phyloP scores from a whole-genome alignment of 805 yeast species.

The Jamesozyma gamospora region DNA sequence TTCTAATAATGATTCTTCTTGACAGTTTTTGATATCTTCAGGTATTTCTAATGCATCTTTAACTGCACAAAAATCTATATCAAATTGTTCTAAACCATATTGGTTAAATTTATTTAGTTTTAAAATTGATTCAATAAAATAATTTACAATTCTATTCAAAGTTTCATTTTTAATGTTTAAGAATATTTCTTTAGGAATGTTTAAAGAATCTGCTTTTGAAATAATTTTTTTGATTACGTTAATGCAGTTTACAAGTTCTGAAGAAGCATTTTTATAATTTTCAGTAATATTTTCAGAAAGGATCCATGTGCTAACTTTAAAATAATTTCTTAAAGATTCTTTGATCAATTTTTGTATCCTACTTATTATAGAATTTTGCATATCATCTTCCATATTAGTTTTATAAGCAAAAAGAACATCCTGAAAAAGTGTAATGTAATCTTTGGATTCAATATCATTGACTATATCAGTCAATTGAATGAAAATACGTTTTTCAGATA shows the following conservation, averaged over 20 bases:
- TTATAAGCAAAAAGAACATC: constrained; percentile 24
- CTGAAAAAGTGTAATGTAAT: constrained; percentile 24
- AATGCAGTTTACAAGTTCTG: constrained; percentile 25
- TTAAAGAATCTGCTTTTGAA: constrained; percentile 7
- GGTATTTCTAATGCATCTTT: constrained; percentile 22
- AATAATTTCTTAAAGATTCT: constrained; percentile 26
- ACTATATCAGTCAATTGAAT: constrained; percentile 17
- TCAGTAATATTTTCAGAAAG: constrained; percentile 2
- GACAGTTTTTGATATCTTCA: constrained; percentile 7
- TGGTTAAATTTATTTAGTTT: constrained; percentile 31
- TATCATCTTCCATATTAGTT: constrained; percentile 18
- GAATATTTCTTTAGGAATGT: constrained; percentile 9
- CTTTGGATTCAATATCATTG: constrained; percentile 14
- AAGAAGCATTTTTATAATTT: constrained; percentile 8
- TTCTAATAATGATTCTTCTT: constrained; percentile 18
- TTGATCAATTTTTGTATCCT: constrained; percentile 26
- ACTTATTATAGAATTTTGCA: constrained; percentile 23
- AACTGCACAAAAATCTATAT: constrained; percentile 25
- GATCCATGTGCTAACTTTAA: constrained; percentile 28
- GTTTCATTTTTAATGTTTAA: constrained; percentile 20
- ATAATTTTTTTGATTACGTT: constrained; percentile 16
- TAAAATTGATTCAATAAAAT: constrained; percentile 29
- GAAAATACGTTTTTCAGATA: constrained; percentile 14
- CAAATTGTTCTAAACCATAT: constrained; percentile 28
- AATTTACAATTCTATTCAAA: constrained; percentile 23